phyloP scores from a whole-genome alignment of 2,329 filamentous ascomycete genomes.

The Pezicula carpinea region DNA sequence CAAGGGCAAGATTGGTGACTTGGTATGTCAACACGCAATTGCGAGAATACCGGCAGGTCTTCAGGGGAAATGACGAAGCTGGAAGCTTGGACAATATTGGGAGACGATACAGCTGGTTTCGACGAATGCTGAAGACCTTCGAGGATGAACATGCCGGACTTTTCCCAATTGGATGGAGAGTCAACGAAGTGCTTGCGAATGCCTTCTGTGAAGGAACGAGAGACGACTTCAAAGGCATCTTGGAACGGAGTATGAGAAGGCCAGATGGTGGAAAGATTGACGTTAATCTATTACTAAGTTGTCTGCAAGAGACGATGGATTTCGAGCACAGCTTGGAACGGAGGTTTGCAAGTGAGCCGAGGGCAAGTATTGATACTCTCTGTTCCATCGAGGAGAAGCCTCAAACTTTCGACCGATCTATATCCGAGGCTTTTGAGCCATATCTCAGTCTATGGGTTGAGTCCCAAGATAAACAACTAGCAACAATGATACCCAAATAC shows the following conservation, averaged over 20 bases:
- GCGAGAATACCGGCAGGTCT: constrained; percentile 91
- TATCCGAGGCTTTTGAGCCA: constrained; percentile 95
- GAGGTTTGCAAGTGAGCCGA: constrained; percentile 68
- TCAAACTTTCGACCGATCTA: constrained; percentile 79
- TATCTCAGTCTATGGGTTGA: constrained; percentile 97
- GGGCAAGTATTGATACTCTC: constrained; percentile 84
- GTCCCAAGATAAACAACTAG: constrained; percentile 85
- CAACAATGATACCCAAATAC: constrained; percentile 81
- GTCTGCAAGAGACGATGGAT: constrained; percentile 91
- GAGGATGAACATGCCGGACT: constrained; percentile 88
- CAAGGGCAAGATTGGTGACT: constrained; percentile 74
- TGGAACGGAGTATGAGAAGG: constrained; percentile 81
- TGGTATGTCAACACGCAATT: constrained; percentile 99
- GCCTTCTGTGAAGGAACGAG: constrained; percentile 93
- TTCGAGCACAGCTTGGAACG: constrained; percentile 91
- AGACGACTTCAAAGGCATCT: constrained; percentile 90
- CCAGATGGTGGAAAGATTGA: constrained; percentile 76
- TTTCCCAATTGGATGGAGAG: constrained; percentile 84
- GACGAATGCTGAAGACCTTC: constrained; percentile 89
- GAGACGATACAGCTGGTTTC: constrained; percentile 92
- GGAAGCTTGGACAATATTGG: constrained; percentile 96
- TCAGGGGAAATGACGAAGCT: constrained; percentile 93
- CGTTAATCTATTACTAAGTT: constrained; percentile 82
- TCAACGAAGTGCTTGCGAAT: constrained; percentile 84
- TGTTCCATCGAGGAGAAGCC: constrained; percentile 72